phyloP scores from a whole-genome alignment of 2,329 filamentous ascomycete species.

The Thielaviopsis euricoi region DNA sequence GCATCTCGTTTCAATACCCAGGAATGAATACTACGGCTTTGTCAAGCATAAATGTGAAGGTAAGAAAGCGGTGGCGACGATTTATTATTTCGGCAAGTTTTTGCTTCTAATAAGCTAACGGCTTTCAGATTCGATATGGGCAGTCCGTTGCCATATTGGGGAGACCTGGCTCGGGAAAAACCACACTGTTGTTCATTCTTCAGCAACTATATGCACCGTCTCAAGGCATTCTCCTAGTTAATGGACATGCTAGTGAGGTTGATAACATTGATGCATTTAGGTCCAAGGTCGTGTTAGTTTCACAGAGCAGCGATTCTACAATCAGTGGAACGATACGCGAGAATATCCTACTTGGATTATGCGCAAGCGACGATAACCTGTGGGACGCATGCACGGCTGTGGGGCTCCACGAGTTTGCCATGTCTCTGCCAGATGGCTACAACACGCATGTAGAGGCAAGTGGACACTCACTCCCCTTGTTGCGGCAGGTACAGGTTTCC shows the following conservation, averaged over 20 bases:
- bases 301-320: conserved; percentile 32
- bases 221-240: conserved; percentile 29
- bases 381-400: conserved; percentile 27
- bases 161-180: conserved; percentile 15
- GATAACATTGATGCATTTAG: conserved; percentile 35
- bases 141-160: conserved; percentile 12
- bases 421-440: conserved; percentile 41
- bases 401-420: conserved; percentile 62
- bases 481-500: conserved; percentile 47
- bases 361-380: background rate
- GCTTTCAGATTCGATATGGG: conserved; percentile 10
- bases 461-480: conserved; percentile 44
- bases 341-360: conserved; percentile 39
- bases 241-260: conserved; percentile 23
- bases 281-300: conserved; percentile 35
- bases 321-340: conserved; percentile 41
- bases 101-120: background rate
- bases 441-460: conserved; percentile 31
- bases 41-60: conserved; percentile 11
- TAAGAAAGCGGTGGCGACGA: too few relatives aligned
- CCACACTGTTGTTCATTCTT: conserved; percentile 17
- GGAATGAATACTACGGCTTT: conserved; percentile 6
- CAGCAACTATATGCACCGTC: conserved; percentile 14
- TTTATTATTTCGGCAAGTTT: background rate
- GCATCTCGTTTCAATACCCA: conserved; percentile 13